Base-by-base conservation (phyloP, 352 stramenopile genomes). In the Pythium insidiosum region DNA sequence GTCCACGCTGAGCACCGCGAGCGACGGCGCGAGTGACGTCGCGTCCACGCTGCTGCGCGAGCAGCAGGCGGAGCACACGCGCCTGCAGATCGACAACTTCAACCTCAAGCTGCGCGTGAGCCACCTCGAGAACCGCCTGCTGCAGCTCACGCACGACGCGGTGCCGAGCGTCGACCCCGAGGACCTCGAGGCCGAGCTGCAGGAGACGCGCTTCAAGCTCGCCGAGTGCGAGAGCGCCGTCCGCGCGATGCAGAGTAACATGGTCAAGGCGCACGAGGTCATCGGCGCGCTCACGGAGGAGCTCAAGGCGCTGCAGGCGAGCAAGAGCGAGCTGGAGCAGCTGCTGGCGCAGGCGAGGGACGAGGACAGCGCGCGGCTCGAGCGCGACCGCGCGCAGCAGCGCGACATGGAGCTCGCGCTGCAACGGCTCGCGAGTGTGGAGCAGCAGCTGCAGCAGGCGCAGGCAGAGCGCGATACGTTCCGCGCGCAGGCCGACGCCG, bases 51-150 rank as follows among this genome's bases (percentile, higher is more conserved):
- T 78, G 38, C 50, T 84, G 18, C 68, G 71, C 22, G 68, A 80
- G 39, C 66, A 84, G 54, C 63, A 81, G 53, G 60, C 56, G 9
- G 66, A 80, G 43, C 66, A 64, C 34, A 68, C 88, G 38, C 64
- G 66, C 2, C 58, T 91, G 4, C 58, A 66, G 20, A 86, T 78
- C 56, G 75, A 84, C 39, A 84, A 82, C 53, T 84, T 84, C 44
- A 87, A 87, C 60, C 69, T 84, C 54, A 67, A 67, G 53, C 50
- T 83, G 30, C 71, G 69, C 15, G 72, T 87, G 33, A 74, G 74
- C 24, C 68, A 70, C 29, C 56, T 87, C 1, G 74, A 91, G 43
- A 67, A 88, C 46, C 66, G 70, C n/a, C 55, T 91, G 38, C 43
- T 75, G 22, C 65, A 66, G 21, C 66, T 76, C 47, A 79, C 78